Evolutionary conservation across 768 basidiomycete genomes (phyloP).

Genomic region (Boletus eberwhitei): DNA sequence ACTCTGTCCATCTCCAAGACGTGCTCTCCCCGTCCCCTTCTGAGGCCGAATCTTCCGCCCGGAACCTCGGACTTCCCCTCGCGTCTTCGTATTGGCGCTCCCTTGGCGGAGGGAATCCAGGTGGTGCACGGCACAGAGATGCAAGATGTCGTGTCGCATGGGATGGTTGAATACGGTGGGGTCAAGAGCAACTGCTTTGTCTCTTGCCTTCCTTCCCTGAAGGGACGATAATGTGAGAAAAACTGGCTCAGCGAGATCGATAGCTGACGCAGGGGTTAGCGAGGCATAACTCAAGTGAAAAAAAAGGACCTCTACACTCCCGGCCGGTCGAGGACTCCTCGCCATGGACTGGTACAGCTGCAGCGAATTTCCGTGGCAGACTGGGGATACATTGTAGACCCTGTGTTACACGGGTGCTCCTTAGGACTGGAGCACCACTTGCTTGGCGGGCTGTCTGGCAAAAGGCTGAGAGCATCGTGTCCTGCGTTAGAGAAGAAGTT

Average conservation of each 20-base stretch:
- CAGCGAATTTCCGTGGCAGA: constrained; percentile 12
- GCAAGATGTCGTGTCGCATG: constrained; percentile 87
- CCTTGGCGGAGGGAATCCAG: constrained; percentile 90
- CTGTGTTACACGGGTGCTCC: not conserved
- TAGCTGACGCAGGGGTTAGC: constrained; percentile 29
- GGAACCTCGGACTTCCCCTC: constrained; percentile 86
- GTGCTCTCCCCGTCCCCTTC: constrained; percentile 88
- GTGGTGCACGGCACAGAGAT: constrained; percentile 86
- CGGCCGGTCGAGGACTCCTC: not conserved
- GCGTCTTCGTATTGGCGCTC: constrained; percentile 86
- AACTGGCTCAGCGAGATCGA: constrained; percentile 44
- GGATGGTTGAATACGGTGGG: constrained; percentile 86
- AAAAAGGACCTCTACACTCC: constrained; percentile 18
- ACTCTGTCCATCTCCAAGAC: constrained; percentile 83
- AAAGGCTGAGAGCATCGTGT: constrained; percentile 19
- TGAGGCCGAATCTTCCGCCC: constrained; percentile 87
- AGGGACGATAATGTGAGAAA: constrained; percentile 62
- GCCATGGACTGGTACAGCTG: constrained; percentile 1
- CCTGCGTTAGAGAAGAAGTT: not conserved
- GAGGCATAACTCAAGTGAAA: not conserved
- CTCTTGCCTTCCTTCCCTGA: constrained; percentile 38
- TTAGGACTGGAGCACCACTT: not conserved
- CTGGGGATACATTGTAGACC: not conserved
- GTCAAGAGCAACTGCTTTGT: constrained; percentile 60
- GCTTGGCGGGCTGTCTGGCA: constrained; percentile 15